These are phyloP conservation scores for Rhizopus sp. DNA, from an alignment of 371 early-diverging fungal genomes.

Conservation along the genomic window DNA sequence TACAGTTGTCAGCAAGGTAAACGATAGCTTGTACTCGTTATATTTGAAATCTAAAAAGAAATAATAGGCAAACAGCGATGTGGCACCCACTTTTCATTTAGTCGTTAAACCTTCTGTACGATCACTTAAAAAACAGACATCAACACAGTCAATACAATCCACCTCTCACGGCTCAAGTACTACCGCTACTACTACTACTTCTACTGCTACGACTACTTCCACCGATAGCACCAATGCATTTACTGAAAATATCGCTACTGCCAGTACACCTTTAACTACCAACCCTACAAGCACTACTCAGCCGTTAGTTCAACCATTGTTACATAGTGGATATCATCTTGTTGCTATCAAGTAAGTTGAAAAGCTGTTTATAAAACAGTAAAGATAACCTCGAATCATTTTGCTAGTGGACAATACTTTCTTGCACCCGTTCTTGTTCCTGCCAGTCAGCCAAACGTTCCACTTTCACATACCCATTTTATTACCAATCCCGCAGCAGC, in stretches of 20 bases:
- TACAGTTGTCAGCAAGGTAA: constrained; percentile 20
- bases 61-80: constrained; percentile 22
- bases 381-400: not conserved
- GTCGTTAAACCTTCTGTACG: constrained; percentile 46
- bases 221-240: not conserved
- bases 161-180: not conserved
- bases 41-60: not conserved
- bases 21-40: no score
- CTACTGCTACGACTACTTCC: constrained; percentile 5
- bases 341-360: constrained; percentile 42
- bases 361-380: not conserved
- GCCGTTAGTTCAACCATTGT: constrained; percentile 21
- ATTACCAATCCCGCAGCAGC: not conserved
- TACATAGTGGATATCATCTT: constrained; percentile 49
- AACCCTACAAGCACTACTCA: not conserved
- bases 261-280: no score
- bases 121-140: constrained; percentile 1
- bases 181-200: not conserved
- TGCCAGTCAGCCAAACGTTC: not conserved
- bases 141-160: not conserved
- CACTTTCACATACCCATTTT: no score
- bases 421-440: constrained; percentile 41
- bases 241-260: no score
- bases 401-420: constrained; percentile 43
- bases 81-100: constrained; percentile 43